A percentile compares a stretch with the other conserved stretches of the same genome.
Evolutionary conservation across 2,329 filamentous ascomycete genomes (phyloP).

Genomic region (Stemphylium vesicarium): DNA sequence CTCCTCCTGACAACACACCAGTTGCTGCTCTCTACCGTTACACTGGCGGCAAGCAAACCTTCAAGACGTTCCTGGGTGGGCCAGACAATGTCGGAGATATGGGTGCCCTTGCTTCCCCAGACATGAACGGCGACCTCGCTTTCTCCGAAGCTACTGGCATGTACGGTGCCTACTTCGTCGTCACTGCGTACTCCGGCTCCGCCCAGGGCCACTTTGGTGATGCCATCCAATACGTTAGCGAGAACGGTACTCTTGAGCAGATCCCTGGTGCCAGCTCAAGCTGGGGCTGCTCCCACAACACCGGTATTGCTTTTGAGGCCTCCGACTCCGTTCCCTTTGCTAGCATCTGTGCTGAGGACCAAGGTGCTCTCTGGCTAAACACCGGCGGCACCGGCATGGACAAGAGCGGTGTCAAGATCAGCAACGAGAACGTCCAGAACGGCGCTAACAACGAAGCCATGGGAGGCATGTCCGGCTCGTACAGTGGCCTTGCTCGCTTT

Average conservation of each 20-base stretch:
- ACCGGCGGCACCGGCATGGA: slow-evolving; percentile 65
- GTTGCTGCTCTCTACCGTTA: slow-evolving; percentile 67
- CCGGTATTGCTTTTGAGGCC: slow-evolving; percentile 67
- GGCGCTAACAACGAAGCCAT: slow-evolving; percentile 64
- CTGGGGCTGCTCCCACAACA: slow-evolving; percentile 70
- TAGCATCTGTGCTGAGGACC: slow-evolving; percentile 66
- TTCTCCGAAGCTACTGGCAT: slow-evolving; percentile 62
- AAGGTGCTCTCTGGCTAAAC: slow-evolving; percentile 70
- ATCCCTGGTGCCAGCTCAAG: slow-evolving; percentile 61
- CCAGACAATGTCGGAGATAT: slow-evolving; percentile 58
- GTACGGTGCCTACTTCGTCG: slow-evolving; percentile 68
- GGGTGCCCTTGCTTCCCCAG: slow-evolving; percentile 60
- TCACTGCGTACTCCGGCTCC: slow-evolving; percentile 63
- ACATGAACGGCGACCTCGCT: slow-evolving; percentile 68
- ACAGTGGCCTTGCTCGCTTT: slow-evolving; percentile 64
- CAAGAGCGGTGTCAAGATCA: slow-evolving; percentile 66
- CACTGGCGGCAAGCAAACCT: slow-evolving; percentile 61
- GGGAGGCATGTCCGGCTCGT: slow-evolving; percentile 69
- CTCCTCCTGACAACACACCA: slow-evolving; percentile 57
- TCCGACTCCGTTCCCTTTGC: slow-evolving; percentile 65
- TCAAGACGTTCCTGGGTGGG: slow-evolving; percentile 66
- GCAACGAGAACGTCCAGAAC: slow-evolving; percentile 68
- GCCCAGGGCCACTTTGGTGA: slow-evolving; percentile 66
- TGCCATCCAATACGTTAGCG: slow-evolving; percentile 59
- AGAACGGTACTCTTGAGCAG: slow-evolving; percentile 57